A percentile compares a stretch with the other conserved stretches of the same genome.
Evolutionary conservation across 345 rosid species (phyloP).

Genomic region (Populus davidiana): DNA sequence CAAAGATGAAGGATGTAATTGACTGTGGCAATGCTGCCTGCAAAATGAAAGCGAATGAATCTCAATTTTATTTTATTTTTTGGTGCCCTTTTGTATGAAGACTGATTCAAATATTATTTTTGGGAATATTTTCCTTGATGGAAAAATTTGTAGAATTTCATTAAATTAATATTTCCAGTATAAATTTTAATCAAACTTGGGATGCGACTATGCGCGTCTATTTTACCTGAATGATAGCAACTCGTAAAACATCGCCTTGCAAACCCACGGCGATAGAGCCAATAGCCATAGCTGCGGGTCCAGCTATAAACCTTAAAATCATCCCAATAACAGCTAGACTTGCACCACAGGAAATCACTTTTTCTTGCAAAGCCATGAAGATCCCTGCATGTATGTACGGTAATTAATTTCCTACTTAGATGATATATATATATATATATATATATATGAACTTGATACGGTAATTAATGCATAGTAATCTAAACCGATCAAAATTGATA

Average conservation of each 20-base stretch:
- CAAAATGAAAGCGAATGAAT: neutral
- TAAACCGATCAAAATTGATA: too few relatives aligned
- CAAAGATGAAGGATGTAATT: conserved; percentile 68
- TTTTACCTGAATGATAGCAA: conserved; percentile 65
- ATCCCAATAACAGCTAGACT: conserved; percentile 50
- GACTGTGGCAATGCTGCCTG: conserved; percentile 84
- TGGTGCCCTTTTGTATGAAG: neutral
- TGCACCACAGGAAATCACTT: conserved; percentile 68
- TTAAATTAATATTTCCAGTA: too few relatives aligned
- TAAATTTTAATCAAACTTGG: too few relatives aligned
- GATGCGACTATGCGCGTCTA: neutral
- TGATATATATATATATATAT: neutral
- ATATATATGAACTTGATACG: too few relatives aligned
- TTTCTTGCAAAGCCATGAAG: conserved; percentile 80
- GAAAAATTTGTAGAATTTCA: too few relatives aligned
- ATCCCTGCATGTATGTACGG: conserved; percentile 44
- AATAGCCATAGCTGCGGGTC: conserved; percentile 74
- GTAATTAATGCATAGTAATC: too few relatives aligned
- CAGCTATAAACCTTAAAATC: conserved; percentile 62
- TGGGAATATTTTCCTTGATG: too few relatives aligned
- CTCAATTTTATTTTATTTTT: neutral
- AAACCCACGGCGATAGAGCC: conserved; percentile 62
- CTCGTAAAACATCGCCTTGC: conserved; percentile 65
- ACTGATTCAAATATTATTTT: neutral
- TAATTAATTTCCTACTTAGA: neutral